Evolutionary conservation across 1,284 basidiomycete genomes (phyloP).

Genomic region (Fomitiporia mediterranea): DNA sequence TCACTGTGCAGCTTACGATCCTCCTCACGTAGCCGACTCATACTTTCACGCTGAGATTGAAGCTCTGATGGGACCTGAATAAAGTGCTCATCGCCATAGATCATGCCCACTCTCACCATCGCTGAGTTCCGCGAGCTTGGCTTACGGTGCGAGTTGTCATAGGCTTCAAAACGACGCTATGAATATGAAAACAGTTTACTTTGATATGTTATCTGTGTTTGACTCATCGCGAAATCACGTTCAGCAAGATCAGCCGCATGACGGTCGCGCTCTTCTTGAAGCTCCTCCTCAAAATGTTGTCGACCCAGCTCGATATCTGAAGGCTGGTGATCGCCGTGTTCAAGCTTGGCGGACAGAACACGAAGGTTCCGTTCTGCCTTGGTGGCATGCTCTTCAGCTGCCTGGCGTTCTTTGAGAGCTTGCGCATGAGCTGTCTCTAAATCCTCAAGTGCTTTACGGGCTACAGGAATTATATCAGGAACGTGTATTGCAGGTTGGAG

Average conservation of each 20-base stretch:
- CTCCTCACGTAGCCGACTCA: constrained; percentile 74
- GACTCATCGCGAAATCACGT: constrained; percentile 71
- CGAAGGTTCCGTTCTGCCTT: constrained; percentile 50
- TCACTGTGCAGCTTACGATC: constrained; percentile 73
- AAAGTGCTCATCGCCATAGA: not conserved
- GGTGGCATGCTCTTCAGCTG: constrained; percentile 46
- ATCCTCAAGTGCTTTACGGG: constrained; percentile 55
- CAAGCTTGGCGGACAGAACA: constrained; percentile 61
- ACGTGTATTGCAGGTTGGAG: not conserved
- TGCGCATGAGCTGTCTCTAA: constrained; percentile 56
- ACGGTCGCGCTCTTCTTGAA: constrained; percentile 72
- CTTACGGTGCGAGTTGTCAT: constrained; percentile 32
- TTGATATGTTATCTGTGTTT: constrained; percentile 81
- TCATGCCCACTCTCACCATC: constrained; percentile 47
- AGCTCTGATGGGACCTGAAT: constrained; percentile 44
- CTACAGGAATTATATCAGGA: constrained; percentile 31
- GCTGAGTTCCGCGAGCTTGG: constrained; percentile 69
- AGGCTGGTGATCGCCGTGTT: constrained; percentile 62
- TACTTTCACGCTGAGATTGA: constrained; percentile 68
- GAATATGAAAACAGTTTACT: constrained; percentile 35
- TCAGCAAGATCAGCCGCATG: constrained; percentile 74
- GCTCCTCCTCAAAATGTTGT: constrained; percentile 62
- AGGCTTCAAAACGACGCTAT: not conserved
- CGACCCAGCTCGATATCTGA: constrained; percentile 60
- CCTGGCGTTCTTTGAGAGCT: constrained; percentile 48